Evolutionary conservation across 164 flowering plant species (phyloP).

Genomic region (Magnolia changhungtana): DNA sequence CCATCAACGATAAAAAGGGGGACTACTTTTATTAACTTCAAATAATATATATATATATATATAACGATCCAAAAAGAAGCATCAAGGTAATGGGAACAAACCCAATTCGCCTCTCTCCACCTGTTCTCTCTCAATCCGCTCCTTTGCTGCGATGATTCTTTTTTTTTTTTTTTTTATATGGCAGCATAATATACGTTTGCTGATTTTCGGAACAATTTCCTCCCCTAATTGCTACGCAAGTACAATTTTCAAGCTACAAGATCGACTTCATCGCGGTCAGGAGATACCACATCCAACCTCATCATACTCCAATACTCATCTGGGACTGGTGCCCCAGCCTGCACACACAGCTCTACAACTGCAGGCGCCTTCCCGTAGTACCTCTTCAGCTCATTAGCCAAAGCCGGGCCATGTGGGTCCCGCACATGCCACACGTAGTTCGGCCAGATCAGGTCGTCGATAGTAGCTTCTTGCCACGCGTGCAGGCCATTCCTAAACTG

Average conservation of each 20-base stretch:
- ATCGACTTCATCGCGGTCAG: constrained; percentile 61
- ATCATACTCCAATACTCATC: constrained; percentile 61
- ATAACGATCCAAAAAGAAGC: too few species aligned
- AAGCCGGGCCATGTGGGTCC: constrained; percentile 36
- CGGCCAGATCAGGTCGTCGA: constrained; percentile 67
- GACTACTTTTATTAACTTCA: too few species aligned
- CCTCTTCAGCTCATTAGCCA: constrained; percentile 64
- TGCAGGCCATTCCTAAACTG: constrained; percentile 72
- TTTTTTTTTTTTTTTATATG: not conserved
- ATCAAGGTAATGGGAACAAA: too few species aligned
- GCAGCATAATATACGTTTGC: too few species aligned
- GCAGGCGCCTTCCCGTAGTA: constrained; percentile 85
- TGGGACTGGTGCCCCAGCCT: constrained; percentile 79
- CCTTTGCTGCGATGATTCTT: constrained; percentile 62
- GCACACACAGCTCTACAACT: constrained; percentile 71
- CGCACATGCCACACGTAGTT: constrained; percentile 79
- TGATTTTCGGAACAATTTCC: too few species aligned
- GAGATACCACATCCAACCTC: constrained; percentile 76
- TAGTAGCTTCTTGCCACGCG: constrained; percentile 71
- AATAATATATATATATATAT: too few species aligned
- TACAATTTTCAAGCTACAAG: constrained; percentile 31
- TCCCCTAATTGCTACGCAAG: too few species aligned
- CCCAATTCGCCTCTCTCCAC: constrained; percentile 15
- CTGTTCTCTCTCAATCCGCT: constrained; percentile 19
- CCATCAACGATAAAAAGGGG: too few species aligned